phyloP scores from a whole-genome alignment of 2,329 filamentous ascomycete genomes.

The Claviceps paspali region DNA sequence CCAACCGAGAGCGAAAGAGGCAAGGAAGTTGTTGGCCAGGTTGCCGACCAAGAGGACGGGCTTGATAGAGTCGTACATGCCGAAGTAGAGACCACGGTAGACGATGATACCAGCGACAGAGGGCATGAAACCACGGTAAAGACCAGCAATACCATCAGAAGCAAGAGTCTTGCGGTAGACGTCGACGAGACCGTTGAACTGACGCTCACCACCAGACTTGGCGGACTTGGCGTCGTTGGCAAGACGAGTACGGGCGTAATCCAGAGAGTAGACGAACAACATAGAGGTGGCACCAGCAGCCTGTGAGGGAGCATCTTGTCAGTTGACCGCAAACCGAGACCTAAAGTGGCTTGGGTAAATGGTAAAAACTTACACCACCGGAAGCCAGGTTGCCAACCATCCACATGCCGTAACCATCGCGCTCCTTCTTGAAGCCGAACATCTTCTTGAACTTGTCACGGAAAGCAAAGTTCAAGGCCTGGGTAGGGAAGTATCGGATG shows the following conservation, averaged over 20 bases:
- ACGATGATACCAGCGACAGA: conserved; percentile 98
- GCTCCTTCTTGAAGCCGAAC: conserved; percentile 99
- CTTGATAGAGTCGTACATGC: conserved; percentile 99
- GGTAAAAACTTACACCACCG: conserved; percentile 69
- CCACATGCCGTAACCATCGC: conserved; percentile 96
- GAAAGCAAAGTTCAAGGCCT: conserved; percentile 99
- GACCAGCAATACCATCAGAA: conserved; percentile 96
- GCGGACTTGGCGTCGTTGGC: conserved; percentile 99
- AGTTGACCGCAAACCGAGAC: conserved; percentile 2
- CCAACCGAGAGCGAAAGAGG: conserved; percentile 98
- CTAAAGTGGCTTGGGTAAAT: neutral
- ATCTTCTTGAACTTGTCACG: conserved; percentile 99
- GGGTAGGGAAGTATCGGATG: conserved; percentile 99
- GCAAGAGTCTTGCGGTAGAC: conserved; percentile 99
- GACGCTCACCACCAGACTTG: conserved; percentile 91
- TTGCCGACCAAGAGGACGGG: conserved; percentile 81
- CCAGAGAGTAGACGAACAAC: conserved; percentile 99
- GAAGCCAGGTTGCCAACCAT: conserved; percentile 99
- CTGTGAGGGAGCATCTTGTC: conserved; percentile 23
- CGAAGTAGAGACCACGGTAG: conserved; percentile 99
- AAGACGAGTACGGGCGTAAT: conserved; percentile 99
- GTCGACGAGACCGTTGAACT: conserved; percentile 99
- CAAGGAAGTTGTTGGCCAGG: conserved; percentile 98
- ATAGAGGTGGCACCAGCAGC: conserved; percentile 98
- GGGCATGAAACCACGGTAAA: conserved; percentile 99